Evolutionary conservation across 306 rosid genomes (phyloP).

Genomic region (Citrullus mucosospermus): DNA sequence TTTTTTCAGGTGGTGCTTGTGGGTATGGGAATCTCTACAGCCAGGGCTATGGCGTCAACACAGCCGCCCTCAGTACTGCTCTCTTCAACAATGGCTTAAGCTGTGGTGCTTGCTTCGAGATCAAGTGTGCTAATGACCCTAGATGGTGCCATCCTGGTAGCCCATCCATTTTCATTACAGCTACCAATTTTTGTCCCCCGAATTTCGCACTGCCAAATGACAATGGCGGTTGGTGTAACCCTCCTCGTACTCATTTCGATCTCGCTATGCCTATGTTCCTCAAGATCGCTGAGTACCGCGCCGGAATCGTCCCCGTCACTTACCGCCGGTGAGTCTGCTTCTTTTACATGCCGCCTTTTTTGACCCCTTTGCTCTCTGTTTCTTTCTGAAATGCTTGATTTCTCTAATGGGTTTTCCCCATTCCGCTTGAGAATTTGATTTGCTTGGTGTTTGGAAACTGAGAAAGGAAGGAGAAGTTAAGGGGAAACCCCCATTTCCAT

Average conservation of each 20-base stretch:
- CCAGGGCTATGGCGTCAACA: constrained; percentile 91
- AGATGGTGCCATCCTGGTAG: constrained; percentile 77
- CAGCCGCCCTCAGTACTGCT: constrained; percentile 89
- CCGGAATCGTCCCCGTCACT: constrained; percentile 88
- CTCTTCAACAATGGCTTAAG: constrained; percentile 78
- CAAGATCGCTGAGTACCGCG: constrained; percentile 87
- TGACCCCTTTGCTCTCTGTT: not conserved
- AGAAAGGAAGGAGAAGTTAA: not conserved
- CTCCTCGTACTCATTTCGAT: constrained; percentile 87
- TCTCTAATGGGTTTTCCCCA: not conserved
- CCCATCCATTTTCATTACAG: constrained; percentile 79
- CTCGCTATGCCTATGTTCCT: constrained; percentile 99
- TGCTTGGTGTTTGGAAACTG: not conserved
- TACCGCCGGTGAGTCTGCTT: constrained; percentile 64
- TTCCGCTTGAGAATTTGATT: too few relatives aligned
- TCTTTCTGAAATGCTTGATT: not conserved
- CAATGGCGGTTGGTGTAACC: constrained; percentile 98
- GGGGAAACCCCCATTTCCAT: not conserved
- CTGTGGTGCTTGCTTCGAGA: constrained; percentile 87
- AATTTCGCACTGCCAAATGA: constrained; percentile 75
- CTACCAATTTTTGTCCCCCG: constrained; percentile 93
- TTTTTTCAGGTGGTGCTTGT: constrained; percentile 67
- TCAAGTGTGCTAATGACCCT: constrained; percentile 68
- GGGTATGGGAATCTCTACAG: constrained; percentile 93
- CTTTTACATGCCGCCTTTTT: not conserved